These are phyloP conservation scores for Coniferiporia weirii DNA, from an alignment of 1,284 basidiomycete species.

Conservation along the genomic window DNA sequence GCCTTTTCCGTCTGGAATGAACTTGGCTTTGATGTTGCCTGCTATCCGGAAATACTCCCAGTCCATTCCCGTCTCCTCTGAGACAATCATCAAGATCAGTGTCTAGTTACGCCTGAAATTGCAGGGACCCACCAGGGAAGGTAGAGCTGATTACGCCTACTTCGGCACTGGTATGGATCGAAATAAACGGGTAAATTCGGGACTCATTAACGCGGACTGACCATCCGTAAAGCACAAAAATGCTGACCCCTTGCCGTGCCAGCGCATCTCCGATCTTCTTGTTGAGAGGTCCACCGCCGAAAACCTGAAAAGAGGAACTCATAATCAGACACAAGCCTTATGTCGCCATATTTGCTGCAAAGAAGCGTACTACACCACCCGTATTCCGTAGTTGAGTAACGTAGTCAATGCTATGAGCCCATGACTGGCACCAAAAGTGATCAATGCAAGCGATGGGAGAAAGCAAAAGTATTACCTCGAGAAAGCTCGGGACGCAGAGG, in stretches of 20 bases:
- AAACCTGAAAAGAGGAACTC: constrained; percentile 21
- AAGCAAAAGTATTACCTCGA: too few species aligned
- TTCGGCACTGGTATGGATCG: constrained; percentile 21
- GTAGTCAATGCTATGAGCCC: too few species aligned
- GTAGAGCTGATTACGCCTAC: constrained; percentile 18
- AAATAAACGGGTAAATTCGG: not conserved
- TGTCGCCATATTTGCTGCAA: not conserved
- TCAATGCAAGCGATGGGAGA: too few species aligned
- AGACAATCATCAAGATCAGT: too few species aligned
- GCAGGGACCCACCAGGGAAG: constrained; percentile 19
- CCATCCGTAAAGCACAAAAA: constrained; percentile 25
- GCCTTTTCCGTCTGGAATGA: too few species aligned
- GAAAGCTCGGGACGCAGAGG: too few species aligned
- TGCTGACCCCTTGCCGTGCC: constrained; percentile 21
- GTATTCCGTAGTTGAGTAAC: not conserved
- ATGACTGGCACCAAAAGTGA: too few species aligned
- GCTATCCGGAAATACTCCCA: constrained; percentile 27
- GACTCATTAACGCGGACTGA: constrained; percentile 17
- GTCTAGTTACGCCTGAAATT: not conserved
- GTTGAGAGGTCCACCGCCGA: constrained; percentile 27
- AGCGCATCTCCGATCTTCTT: constrained; percentile 26
- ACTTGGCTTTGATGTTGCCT: not conserved
- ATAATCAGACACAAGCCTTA: not conserved
- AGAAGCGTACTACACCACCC: constrained; percentile 10
- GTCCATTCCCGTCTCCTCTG: constrained; percentile 19